phyloP scores from a whole-genome alignment of 2,329 filamentous ascomycete species.

The Penicillium expansum region DNA sequence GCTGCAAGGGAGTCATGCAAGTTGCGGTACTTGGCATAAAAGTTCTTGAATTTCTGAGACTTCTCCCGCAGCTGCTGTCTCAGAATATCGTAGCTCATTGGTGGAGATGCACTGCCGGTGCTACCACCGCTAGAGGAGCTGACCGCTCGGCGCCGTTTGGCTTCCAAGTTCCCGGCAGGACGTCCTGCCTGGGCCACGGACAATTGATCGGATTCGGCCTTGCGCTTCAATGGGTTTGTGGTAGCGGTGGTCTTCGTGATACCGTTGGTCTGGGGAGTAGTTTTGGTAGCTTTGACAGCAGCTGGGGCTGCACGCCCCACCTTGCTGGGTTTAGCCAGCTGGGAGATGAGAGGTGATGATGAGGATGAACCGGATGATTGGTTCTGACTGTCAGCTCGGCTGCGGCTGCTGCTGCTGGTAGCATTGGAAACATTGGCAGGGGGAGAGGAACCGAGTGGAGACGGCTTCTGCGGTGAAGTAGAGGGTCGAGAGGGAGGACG shows the following conservation, averaged over 20 bases:
- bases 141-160: constrained; percentile 40
- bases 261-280: constrained; percentile 26
- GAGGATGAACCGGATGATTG: constrained; percentile 45
- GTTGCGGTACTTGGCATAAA: constrained; percentile 57
- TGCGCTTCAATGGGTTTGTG: constrained; percentile 41
- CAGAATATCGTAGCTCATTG: constrained; percentile 36
- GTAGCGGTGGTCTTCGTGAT: constrained; percentile 22
- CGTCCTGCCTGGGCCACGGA: constrained; percentile 25
- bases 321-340: constrained; percentile 33
- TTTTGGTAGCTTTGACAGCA: constrained; percentile 17
- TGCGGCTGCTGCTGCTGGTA: constrained; percentile 45
- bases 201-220: constrained; percentile 36
- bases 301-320: constrained; percentile 17
- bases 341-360: constrained; percentile 46
- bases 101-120: constrained; percentile 43
- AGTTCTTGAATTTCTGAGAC: constrained; percentile 53
- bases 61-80: constrained; percentile 42
- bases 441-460: constrained; percentile 60
- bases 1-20: constrained; percentile 50
- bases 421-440: constrained; percentile 61
- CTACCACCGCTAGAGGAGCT: constrained; percentile 41
- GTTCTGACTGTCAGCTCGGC: constrained; percentile 41
- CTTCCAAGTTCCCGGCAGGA: constrained; percentile 40
- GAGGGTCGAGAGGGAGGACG: constrained; percentile 39
- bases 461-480: constrained; percentile 60